A percentile compares a stretch with the other conserved stretches of the same genome.
Conservation (phyloP, 768 basidiomycete genomes). For the Phaeolepiota aurea region DNA sequence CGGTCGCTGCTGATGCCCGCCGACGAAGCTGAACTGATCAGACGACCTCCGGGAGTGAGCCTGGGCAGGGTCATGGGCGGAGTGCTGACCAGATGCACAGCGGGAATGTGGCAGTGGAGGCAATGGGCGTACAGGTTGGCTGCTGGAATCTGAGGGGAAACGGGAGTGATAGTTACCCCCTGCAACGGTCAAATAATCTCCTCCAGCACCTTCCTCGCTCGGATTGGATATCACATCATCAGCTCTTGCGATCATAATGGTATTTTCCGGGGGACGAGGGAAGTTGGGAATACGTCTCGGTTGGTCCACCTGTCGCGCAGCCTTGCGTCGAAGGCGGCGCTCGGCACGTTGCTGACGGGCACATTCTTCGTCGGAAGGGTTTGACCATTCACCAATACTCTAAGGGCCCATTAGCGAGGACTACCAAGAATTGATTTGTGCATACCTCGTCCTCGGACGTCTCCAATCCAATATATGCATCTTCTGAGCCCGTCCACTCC, state of each 20-base stretch:
- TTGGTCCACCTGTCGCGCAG: constrained; percentile 41
- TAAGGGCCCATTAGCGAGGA: too few species aligned
- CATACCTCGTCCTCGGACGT: constrained; percentile 66
- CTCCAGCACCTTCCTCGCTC: constrained; percentile 53
- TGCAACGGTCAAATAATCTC: constrained; percentile 36
- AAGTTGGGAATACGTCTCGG: constrained; percentile 74
- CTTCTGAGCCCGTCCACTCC: constrained; percentile 85
- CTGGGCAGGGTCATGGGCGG: constrained; percentile 50
- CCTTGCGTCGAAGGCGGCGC: constrained; percentile 48
- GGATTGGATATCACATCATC: constrained; percentile 82
- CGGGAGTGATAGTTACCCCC: constrained; percentile 33
- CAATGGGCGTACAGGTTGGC: constrained; percentile 24
- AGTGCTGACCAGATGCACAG: constrained; percentile 51
- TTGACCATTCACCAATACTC: constrained; percentile 87
- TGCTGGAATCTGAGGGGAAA: constrained; percentile 33
- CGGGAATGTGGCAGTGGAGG: constrained; percentile 63
- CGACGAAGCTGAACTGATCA: constrained; percentile 17
- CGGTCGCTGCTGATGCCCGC: constrained; percentile 14
- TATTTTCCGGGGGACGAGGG: constrained; percentile 62
- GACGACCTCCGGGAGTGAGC: constrained; percentile 57
- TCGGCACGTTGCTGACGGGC: constrained; percentile 61
- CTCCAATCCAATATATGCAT: constrained; percentile 38
- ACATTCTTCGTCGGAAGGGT: constrained; percentile 85
- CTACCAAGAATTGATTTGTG: too few species aligned
- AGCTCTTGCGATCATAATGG: constrained; percentile 32